Base-by-base conservation (phyloP, 192 early-diverging fungal species). In the Dissophora globulifera region DNA sequence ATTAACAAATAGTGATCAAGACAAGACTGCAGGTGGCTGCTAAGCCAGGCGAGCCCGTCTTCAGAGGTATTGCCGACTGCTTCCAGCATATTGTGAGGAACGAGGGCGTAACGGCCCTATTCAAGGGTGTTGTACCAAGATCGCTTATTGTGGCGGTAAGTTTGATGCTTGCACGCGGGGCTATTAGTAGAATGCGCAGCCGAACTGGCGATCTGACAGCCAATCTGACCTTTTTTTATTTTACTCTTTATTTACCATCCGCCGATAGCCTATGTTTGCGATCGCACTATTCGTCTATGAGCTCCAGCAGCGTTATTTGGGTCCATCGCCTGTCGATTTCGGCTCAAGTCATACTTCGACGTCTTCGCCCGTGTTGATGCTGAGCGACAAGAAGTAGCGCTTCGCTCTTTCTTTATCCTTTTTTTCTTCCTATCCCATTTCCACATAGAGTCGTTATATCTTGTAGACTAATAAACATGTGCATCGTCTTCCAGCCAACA, bases 261-360 rank as follows among this genome's bases (percentile, higher is more conserved):
- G 13, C 30, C 35, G 19, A 30, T 67, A 76, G 13, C 84, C 87
- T 54, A 75, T 89, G 79, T 89, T 86, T 78, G 80, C 84, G 13
- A 87, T 89, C 35, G 86, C 84, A 19, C 62, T 91, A 62, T 74
- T 86, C 67, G 86, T 88, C 42, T 91, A 91, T 66, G 90, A 91
- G 56, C 66, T 87, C 58, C 90, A 91, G 79, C 90, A 91, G 58
- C 59, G 81, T 8, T 78, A 66, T 46, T 47, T 84, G 22, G 50
- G 43, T 20, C 58, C 72, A 13, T 58, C 58, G 1, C 22, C 25
- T 3, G 16, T 40, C 7, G 62, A 55, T 20, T 17, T 67, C n/a
- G 51, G 63, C 17, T 61, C 72, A 30, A 50, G 17, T 1, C 64
- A 67, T 40, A 32, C 50, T 5, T 5, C 45, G 13, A 76, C 43